Evolutionary conservation across 352 stramenopile species (phyloP).

Genomic region (Globisporangium cystogenes): DNA sequence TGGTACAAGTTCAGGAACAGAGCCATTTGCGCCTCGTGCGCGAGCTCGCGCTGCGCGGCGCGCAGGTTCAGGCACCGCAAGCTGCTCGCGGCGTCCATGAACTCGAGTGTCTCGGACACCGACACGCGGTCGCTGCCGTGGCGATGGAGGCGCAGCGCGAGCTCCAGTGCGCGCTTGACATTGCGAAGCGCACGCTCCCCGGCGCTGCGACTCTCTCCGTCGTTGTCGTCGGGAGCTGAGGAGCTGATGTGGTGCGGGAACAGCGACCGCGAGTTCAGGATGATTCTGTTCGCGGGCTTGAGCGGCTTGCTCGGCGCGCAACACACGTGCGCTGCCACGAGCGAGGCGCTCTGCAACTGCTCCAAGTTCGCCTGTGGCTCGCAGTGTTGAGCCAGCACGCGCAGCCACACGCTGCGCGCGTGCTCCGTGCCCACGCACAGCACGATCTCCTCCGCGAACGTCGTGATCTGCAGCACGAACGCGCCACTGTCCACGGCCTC

Average conservation of each 20-base stretch:
- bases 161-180: slow-evolving; percentile 16
- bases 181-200: background rate
- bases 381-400: slow-evolving; percentile 56
- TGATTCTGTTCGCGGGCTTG: slow-evolving; percentile 40
- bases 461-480: slow-evolving; percentile 67
- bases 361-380: slow-evolving; percentile 40
- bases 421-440: slow-evolving; percentile 60
- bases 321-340: slow-evolving; percentile 17
- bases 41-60: slow-evolving; percentile 24
- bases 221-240: no score
- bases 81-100: slow-evolving; percentile 60
- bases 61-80: slow-evolving; percentile 53
- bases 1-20: slow-evolving; percentile 86
- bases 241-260: slow-evolving; percentile 23
- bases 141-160: slow-evolving; percentile 24
- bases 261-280: slow-evolving; percentile 57
- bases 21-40: slow-evolving; percentile 58
- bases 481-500: slow-evolving; percentile 16
- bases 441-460: slow-evolving; percentile 68
- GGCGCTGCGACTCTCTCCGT: background rate
- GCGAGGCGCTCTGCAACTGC: slow-evolving; percentile 12
- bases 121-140: slow-evolving; percentile 29
- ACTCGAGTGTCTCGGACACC: slow-evolving; percentile 48
- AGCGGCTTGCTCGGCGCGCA: slow-evolving; percentile 22
- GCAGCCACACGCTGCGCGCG: slow-evolving; percentile 59